phyloP scores from a whole-genome alignment of 306 rosid species.

The Alnus rubra region DNA sequence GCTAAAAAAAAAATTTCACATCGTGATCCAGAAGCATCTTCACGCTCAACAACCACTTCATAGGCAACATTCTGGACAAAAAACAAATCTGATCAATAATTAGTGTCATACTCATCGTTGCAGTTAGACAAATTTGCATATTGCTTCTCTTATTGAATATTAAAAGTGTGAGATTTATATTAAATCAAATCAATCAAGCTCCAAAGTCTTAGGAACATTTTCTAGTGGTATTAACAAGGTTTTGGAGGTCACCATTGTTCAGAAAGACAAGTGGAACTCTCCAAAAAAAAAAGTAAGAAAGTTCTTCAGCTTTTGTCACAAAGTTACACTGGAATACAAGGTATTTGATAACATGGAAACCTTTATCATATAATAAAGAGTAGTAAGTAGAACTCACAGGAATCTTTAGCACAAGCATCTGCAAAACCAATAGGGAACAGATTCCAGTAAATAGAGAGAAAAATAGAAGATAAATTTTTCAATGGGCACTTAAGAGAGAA shows the following conservation, averaged over 20 bases:
- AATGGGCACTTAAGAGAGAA: neutral
- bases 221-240: conserved; percentile 19
- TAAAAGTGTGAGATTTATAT: conserved; percentile 11
- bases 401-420: conserved; percentile 67
- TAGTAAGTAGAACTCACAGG: conserved; percentile 63
- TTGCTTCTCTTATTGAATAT: neutral
- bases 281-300: conserved; percentile 25
- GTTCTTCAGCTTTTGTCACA: conserved; percentile 4
- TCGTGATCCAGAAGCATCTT: conserved; percentile 50
- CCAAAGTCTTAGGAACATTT: conserved; percentile 14
- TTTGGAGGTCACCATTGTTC: conserved; percentile 9
- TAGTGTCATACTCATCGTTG: conserved; percentile 26
- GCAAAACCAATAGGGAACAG: conserved; percentile 42
- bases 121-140: conserved; percentile 1
- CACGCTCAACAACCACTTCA: conserved; percentile 59
- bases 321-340: neutral
- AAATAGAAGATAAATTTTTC: neutral
- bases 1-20: conserved; percentile 56
- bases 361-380: neutral
- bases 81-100: conserved; percentile 26
- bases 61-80: conserved; percentile 63
- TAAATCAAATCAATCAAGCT: neutral
- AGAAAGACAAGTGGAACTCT: neutral
- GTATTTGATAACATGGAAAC: neutral
- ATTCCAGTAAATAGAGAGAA: conserved; percentile 18